Conservation (phyloP, 371 early-diverging fungal species). For the Basidiobolus heterosporus region DNA sequence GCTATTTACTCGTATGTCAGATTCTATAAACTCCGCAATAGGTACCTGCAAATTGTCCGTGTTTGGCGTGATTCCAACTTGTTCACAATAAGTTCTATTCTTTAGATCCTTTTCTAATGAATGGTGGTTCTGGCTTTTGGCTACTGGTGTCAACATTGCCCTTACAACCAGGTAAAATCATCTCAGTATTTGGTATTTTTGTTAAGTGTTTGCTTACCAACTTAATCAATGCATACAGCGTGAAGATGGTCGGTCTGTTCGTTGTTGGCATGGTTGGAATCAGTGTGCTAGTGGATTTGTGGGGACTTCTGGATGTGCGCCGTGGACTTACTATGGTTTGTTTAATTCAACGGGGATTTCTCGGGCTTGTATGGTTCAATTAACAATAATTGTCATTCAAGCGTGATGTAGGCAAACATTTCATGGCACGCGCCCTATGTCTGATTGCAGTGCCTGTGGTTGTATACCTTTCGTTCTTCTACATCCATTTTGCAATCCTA, state of each 20-base stretch:
- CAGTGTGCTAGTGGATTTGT: constrained; percentile 75
- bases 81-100: constrained; percentile 3
- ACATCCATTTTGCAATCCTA: constrained; percentile 68
- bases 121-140: constrained; percentile 68
- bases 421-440: constrained; percentile 43
- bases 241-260: constrained; percentile 91
- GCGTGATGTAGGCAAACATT: constrained; percentile 41
- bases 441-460: constrained; percentile 66
- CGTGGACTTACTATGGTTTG: constrained; percentile 55
- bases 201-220: no score
- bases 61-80: neutral
- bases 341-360: neutral
- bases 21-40: constrained; percentile 56
- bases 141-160: constrained; percentile 52
- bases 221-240: constrained; percentile 22
- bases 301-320: constrained; percentile 72
- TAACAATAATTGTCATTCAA: constrained; percentile 8
- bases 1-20: constrained; percentile 69
- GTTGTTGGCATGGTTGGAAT: constrained; percentile 69
- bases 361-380: neutral
- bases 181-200: neutral
- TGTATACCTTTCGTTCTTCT: constrained; percentile 71
- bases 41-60: constrained; percentile 23
- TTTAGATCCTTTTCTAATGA: constrained; percentile 27
- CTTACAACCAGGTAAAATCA: constrained; percentile 33